A percentile compares a stretch with the other conserved stretches of the same genome.
Conservation (phyloP, 192 early-diverging fungal species). For the Backusella macrospora region DNA sequence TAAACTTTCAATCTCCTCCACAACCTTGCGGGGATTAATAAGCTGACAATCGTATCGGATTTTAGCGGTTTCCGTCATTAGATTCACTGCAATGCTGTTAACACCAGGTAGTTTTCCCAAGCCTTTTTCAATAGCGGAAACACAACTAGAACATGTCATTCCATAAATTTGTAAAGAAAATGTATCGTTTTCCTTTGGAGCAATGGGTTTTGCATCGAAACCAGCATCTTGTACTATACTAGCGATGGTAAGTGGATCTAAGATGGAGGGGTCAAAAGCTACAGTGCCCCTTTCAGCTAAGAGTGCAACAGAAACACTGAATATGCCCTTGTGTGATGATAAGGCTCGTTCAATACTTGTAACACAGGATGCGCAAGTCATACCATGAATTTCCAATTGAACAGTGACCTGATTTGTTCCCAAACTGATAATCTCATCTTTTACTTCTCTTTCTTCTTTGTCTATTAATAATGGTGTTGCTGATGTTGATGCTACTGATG, state of each 20-base stretch:
- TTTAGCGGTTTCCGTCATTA: conserved; percentile 70
- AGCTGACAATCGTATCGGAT: conserved; percentile 61
- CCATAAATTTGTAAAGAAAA: conserved; percentile 56
- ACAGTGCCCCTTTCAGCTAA: conserved; percentile 75
- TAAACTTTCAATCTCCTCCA: conserved; percentile 76
- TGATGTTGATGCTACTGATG: conserved; percentile 24
- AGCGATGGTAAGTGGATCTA: conserved; percentile 53
- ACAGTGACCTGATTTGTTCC: conserved; percentile 48
- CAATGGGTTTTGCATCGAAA: conserved; percentile 65
- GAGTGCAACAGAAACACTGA: conserved; percentile 66
- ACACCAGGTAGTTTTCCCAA: conserved; percentile 53
- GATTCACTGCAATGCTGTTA: conserved; percentile 60
- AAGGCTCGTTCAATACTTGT: conserved; percentile 73
- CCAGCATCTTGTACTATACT: conserved; percentile 76
- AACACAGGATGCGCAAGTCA: conserved; percentile 86
- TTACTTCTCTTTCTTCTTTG: not conserved
- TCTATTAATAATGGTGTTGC: not conserved
- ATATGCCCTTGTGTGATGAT: conserved; percentile 49
- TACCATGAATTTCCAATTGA: conserved; percentile 84
- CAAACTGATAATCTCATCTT: not conserved
- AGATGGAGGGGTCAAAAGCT: conserved; percentile 61
- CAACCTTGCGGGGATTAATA: conserved; percentile 78
- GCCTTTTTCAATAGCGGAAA: conserved; percentile 66
- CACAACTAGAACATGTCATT: conserved; percentile 90
- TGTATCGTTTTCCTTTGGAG: conserved; percentile 34